Base-by-base conservation (phyloP, 495 filamentous ascomycete species). In the Rostrohypoxylon terebratum region DNA sequence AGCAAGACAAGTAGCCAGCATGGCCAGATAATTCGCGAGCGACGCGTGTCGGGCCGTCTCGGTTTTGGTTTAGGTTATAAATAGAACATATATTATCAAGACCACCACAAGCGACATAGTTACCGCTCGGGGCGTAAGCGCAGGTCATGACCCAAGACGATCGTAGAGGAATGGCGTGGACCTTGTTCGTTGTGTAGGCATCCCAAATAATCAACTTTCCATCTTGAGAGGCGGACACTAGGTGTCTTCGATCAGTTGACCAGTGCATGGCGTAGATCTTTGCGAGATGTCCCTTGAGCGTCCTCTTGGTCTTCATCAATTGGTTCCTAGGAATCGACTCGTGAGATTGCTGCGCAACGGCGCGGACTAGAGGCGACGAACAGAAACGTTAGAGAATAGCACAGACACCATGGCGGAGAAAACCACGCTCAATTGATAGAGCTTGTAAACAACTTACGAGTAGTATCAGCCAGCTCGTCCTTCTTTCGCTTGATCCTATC, bases 81-180 rank as follows among this genome's bases (percentile, higher is more conserved):
- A 99, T 97, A 68, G 96, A 98, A 87, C 96, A 98, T 78, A 99
- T 99, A 83, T 99, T 99, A 81, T 99, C 96, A 60, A 99, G 87
- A 85, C 96, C 96, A 85, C 96, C 96, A 78, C 96, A 99, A 28
- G 96, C 96, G 58, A 99, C 96, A 78, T 93, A 99, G 81, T 99
- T 99, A 18, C 96, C 96, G 79, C 94, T 97, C 11, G 96, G 96
- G 75, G 96, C 95, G 81, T 99, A 99, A 74, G 96, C 96, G 87
- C 96, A 99, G 73, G 95, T 99, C 96, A 99, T 99, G 78, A 99
- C 96, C 96, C 96, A 99, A 23, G 96, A 99, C 6, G 96, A 99
- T 58, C 96, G 90, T 50, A 99, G 86, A n/a, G 96, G 96, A 73
- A 99, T 99, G 79, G 96, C 96, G 84, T 99, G 96, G 33, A 99